phyloP scores from a whole-genome alignment of 2,329 filamentous ascomycete species.

The Ascochyta fabae region DNA sequence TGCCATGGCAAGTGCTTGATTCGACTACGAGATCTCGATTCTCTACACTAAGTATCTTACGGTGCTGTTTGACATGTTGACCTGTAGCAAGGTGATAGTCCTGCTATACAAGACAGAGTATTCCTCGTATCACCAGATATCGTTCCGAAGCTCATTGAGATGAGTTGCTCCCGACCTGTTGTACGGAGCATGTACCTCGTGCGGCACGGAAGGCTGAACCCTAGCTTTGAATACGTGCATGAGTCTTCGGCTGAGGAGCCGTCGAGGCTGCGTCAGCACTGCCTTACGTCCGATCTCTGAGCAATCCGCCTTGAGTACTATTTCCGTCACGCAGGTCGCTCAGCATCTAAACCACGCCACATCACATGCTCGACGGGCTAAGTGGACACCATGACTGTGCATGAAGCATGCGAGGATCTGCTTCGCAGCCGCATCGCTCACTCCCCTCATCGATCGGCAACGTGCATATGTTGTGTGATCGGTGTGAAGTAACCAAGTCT shows the following conservation, averaged over 20 bases:
- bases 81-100: not conserved
- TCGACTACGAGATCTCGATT: not conserved
- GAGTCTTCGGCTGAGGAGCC: slow-evolving; percentile 2
- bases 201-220: not conserved
- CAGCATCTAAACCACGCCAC: not conserved
- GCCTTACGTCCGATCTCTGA: not conserved
- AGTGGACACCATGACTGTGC: not conserved
- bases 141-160: not conserved
- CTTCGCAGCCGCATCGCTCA: not conserved
- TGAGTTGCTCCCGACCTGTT: not conserved
- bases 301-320: not conserved
- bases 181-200: not conserved
- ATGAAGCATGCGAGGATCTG: not conserved
- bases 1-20: not conserved
- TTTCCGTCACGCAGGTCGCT: not conserved
- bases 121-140: not conserved
- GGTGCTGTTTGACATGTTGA: not conserved
- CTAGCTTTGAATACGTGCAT: not conserved
- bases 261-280: not conserved
- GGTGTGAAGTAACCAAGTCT: not conserved
- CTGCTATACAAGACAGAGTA: not conserved
- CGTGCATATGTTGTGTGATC: not conserved
- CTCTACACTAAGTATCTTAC: not conserved
- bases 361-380: not conserved
- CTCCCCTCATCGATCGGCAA: not conserved